Evolutionary conservation across 345 rosid species (phyloP), one percentile per base, ranked within the genome.

Genomic region (Abelmoschus esculentus): DNA sequence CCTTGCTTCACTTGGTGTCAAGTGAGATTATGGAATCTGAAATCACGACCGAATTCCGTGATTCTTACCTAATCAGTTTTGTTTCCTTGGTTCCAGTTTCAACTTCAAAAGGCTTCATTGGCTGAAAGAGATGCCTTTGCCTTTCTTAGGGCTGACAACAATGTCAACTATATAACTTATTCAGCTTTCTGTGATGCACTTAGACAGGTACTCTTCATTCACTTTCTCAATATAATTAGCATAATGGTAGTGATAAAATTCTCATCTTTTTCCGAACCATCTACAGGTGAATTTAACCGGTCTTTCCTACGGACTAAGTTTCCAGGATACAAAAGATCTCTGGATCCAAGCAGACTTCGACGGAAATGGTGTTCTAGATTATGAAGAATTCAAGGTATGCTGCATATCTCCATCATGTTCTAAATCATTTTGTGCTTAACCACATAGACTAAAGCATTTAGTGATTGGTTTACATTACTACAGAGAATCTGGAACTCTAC

Each of bases 171-270:
- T 56, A 75, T 87, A 38, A 87, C 88, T 7, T 83, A 86, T 72
- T 74, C 91, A 28, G 77, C 75, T 26, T 87, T 90, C 70, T 86
- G 89, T 75, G 86, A 83, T 76, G 92, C 86, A 47, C 89, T 90
- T 61, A 69, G 81, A 55, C 86, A 84, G 91, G 96, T 90, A 77
- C 14, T 44, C 40, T 32, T 18, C 32, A 14, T 70, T 54, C 54
- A 71, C 46, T 42, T 29, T 73, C 75, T 62, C 19, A 14, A 46
- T 46, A 17, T 53, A 18, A 4, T 22, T 50, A 31, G 5, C 66
- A 34, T 34, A 14, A 59, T 28, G 40, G 14, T 12, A 65, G 11
- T 44, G n/a, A 56, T 22, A 14, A 52, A 61, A 67, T 29, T 19
- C 72, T 79, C 52, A 78, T 68, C 61, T 11, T 57, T 56, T 6